Percentiles rank a stretch among this genome's conserved stretches.
These are phyloP conservation scores for Xylaria arbuscula DNA, from an alignment of 2,329 filamentous ascomycete species.

Conservation along the genomic window DNA sequence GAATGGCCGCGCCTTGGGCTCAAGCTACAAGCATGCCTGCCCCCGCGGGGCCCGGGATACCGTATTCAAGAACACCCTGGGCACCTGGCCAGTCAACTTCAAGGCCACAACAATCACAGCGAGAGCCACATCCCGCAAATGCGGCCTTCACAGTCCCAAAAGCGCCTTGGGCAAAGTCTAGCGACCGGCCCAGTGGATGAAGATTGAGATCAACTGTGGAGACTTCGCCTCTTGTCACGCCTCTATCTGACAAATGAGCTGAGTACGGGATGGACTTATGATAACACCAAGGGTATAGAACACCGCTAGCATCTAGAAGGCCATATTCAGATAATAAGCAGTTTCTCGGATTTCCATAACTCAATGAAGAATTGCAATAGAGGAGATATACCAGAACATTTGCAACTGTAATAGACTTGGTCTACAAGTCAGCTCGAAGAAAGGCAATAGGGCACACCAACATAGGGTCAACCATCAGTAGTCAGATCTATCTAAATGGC, in stretches of 20 bases:
- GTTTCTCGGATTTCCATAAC: neutral
- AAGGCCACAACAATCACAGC: slow-evolving; percentile 39
- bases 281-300: neutral
- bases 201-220: neutral
- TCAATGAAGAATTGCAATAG: neutral
- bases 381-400: neutral
- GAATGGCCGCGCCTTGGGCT: slow-evolving; percentile 60
- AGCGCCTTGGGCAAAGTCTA: slow-evolving; percentile 47
- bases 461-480: neutral
- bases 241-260: neutral
- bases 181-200: slow-evolving; percentile 47
- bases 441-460: neutral
- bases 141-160: slow-evolving; percentile 35
- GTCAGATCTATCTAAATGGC: neutral
- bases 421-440: neutral
- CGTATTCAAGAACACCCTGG: slow-evolving; percentile 45
- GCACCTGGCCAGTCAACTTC: slow-evolving; percentile 40
- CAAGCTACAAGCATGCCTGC: slow-evolving; percentile 56
- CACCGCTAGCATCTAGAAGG: neutral
- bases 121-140: slow-evolving; percentile 37
- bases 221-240: neutral
- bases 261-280: neutral
- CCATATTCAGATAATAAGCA: neutral
- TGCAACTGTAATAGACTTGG: neutral
- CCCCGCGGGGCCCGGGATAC: slow-evolving; percentile 48